Percentiles rank a stretch among this genome's conserved stretches.
These are phyloP conservation scores for Malbranchea cinnamomea DNA, from an alignment of 2,329 filamentous ascomycete species.

Conservation along the genomic window DNA sequence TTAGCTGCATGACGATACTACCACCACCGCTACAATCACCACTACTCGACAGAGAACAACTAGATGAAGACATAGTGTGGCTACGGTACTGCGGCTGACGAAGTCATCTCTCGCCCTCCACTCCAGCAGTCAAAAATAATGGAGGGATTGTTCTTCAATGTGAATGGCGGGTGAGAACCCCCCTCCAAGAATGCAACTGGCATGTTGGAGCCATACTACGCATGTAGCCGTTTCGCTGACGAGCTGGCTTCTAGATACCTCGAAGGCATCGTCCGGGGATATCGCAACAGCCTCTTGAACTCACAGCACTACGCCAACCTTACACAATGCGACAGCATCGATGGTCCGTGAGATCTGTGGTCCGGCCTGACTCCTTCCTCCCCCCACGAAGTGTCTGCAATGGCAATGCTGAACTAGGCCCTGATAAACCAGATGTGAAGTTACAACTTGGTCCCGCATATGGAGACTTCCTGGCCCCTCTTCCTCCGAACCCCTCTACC, in stretches of 20 bases:
- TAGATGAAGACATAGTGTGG: too few relatives aligned
- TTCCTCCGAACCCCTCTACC: conserved; percentile 92
- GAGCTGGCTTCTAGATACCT: conserved; percentile 52
- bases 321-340: conserved; percentile 93
- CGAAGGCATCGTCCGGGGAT: conserved; percentile 93
- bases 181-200: too few relatives aligned
- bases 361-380: too few relatives aligned
- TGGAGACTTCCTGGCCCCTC: conserved; percentile 85
- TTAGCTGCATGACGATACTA: too few relatives aligned
- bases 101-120: conserved; percentile 10
- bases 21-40: too few relatives aligned
- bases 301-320: conserved; percentile 85
- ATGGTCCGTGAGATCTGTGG: conserved; percentile 47
- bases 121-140: conserved; percentile 31
- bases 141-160: conserved; percentile 91
- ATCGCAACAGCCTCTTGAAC: conserved; percentile 85
- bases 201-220: too few relatives aligned
- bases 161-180: conserved; percentile 63
- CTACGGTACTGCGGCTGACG: too few relatives aligned
- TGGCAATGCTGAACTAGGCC: background rate
- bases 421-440: conserved; percentile 63
- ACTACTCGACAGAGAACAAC: too few relatives aligned
- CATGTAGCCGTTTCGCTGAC: background rate
- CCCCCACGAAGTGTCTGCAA: conserved; percentile 5
- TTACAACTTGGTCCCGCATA: conserved; percentile 93